Evolutionary conservation across 495 filamentous ascomycete species (phyloP).

Genomic region (Penicillium daleae): DNA sequence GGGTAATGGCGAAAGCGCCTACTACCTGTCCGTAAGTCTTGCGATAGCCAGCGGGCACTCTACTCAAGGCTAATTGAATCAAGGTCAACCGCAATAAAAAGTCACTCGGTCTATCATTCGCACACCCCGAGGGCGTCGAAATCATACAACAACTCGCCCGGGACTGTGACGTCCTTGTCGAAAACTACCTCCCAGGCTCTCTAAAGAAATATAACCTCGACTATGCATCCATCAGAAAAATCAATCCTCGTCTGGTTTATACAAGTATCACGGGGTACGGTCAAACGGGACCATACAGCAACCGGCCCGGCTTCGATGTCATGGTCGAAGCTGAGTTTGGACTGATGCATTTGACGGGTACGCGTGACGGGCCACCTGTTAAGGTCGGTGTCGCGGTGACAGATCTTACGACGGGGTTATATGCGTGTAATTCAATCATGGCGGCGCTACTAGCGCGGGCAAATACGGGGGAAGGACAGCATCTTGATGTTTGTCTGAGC

Average conservation of each 20-base stretch:
- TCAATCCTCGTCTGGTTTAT: constrained; percentile 73
- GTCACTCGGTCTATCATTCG: constrained; percentile 85
- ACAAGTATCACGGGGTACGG: constrained; percentile 74
- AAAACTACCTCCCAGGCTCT: constrained; percentile 89
- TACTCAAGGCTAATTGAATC: constrained; percentile 14
- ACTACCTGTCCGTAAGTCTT: constrained; percentile 77
- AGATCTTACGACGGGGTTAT: constrained; percentile 89
- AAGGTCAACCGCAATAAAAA: constrained; percentile 81
- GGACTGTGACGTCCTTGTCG: constrained; percentile 86
- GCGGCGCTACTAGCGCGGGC: constrained; percentile 76
- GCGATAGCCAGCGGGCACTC: too few species aligned
- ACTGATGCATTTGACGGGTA: constrained; percentile 94
- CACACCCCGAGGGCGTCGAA: constrained; percentile 73
- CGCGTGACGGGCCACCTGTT: constrained; percentile 83
- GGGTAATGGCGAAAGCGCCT: constrained; percentile 81
- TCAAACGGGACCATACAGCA: constrained; percentile 86
- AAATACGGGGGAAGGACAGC: constrained; percentile 74
- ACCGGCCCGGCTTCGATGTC: constrained; percentile 90
- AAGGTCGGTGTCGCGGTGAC: constrained; percentile 97
- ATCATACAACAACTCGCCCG: constrained; percentile 80
- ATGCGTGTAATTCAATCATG: constrained; percentile 91
- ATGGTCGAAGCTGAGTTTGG: constrained; percentile 98
- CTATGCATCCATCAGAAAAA: constrained; percentile 70
- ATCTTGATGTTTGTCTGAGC: constrained; percentile 85
- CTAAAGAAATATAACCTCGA: constrained; percentile 86